phyloP scores from a whole-genome alignment of 345 rosid species.

The Populus pruinosa region DNA sequence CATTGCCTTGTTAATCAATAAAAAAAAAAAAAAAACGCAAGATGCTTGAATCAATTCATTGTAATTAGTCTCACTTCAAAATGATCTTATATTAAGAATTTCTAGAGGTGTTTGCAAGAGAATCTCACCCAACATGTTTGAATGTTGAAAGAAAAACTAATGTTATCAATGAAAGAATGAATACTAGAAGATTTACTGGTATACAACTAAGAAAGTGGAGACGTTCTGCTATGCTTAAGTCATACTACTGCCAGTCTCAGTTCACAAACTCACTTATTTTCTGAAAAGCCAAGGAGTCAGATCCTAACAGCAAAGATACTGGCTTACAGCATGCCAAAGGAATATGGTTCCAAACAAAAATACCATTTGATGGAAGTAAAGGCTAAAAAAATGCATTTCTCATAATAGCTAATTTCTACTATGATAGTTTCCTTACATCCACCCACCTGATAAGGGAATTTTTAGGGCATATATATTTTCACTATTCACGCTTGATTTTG shows the following conservation, averaged over 20 bases:
- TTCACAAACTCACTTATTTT: not conserved
- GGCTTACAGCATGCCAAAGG: not conserved
- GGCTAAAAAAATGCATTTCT: not conserved
- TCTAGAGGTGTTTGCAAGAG: not conserved
- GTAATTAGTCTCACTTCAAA: not conserved
- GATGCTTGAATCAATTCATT: not conserved
- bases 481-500: too few relatives aligned
- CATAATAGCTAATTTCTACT: not conserved
- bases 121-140: not conserved
- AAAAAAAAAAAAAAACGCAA: too few relatives aligned
- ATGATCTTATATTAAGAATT: not conserved
- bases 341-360: not conserved
- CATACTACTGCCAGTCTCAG: not conserved
- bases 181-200: not conserved
- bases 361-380: not conserved
- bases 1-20: not conserved
- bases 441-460: too few relatives aligned
- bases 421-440: not conserved
- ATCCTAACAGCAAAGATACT: not conserved
- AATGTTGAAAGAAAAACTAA: not conserved
- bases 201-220: not conserved
- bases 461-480: too few relatives aligned
- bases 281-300: not conserved
- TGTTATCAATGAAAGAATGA: not conserved
- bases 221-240: not conserved